phyloP scores from a whole-genome alignment of 1,284 basidiomycete species.

The Cutaneotrichosporon mucoides region DNA sequence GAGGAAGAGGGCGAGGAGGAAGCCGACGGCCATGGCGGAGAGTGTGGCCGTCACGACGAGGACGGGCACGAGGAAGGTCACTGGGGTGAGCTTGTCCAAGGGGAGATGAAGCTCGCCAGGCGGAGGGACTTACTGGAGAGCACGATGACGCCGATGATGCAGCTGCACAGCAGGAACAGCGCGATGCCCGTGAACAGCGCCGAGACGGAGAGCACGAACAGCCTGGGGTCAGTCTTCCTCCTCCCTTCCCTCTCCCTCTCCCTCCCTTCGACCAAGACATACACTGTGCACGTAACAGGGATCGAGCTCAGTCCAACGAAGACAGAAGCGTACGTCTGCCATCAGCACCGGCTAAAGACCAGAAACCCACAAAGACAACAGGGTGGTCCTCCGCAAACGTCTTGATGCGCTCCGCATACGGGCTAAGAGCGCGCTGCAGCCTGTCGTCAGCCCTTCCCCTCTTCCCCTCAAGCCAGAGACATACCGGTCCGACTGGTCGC shows the following conservation, averaged over 20 bases:
- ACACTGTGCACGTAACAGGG: constrained; percentile 33
- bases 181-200: constrained; percentile 26
- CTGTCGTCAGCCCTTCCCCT: constrained; percentile 12
- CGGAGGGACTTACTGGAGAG: constrained; percentile 22
- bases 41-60: constrained; percentile 33
- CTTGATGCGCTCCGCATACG: constrained; percentile 31
- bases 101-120: too few relatives aligned
- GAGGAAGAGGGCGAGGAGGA: constrained; percentile 39
- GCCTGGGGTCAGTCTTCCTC: constrained; percentile 17
- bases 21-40: constrained; percentile 23
- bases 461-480: constrained; percentile 1
- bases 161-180: constrained; percentile 22
- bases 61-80: constrained; percentile 34
- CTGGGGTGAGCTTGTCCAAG: constrained; percentile 20
- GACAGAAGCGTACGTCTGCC: constrained; percentile 38
- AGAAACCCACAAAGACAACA: constrained; percentile 35
- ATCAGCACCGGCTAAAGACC: background rate
- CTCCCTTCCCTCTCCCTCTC: too few relatives aligned
- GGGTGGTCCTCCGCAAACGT: constrained; percentile 34
- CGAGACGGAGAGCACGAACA: constrained; percentile 23
- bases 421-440: constrained; percentile 29
- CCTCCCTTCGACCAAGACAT: constrained; percentile 2
- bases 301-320: constrained; percentile 32
- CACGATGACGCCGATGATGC: constrained; percentile 23
- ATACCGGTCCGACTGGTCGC: constrained; percentile 35